Conservation (phyloP, 805 yeast genomes). For the Ogataea salicorniae region DNA sequence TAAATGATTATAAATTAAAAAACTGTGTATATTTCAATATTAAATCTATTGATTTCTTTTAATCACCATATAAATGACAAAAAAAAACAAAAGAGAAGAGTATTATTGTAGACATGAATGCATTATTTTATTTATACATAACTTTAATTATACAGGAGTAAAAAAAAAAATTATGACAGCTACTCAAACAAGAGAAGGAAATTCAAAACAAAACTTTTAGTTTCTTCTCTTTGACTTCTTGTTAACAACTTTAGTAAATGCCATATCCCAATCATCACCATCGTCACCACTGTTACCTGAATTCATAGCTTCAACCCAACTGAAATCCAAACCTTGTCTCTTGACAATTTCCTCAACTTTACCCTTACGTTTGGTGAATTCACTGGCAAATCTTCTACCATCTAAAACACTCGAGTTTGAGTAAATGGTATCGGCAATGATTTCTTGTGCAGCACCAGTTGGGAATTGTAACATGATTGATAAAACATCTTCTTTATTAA, state of each 20-base stretch:
- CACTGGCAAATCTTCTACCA: conserved; percentile 90
- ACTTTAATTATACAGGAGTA: neutral
- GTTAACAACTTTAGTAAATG: conserved; percentile 50
- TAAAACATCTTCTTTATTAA: conserved; percentile 72
- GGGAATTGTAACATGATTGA: conserved; percentile 80
- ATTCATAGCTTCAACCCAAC: conserved; percentile 66
- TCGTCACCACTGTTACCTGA: conserved; percentile 19
- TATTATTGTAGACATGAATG: neutral
- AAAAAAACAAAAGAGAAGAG: too few species aligned
- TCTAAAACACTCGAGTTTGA: conserved; percentile 87
- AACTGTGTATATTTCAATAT: neutral
- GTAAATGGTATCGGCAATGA: conserved; percentile 88
- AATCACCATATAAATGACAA: too few species aligned
- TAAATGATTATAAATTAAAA: neutral
- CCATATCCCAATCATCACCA: conserved; percentile 47
- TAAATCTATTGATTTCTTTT: too few species aligned
- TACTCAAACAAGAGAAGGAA: neutral
- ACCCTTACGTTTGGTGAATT: conserved; percentile 74
- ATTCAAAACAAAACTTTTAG: neutral
- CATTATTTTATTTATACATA: neutral
- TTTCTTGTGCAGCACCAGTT: conserved; percentile 64
- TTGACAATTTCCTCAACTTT: conserved; percentile 59
- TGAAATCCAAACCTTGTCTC: conserved; percentile 36
- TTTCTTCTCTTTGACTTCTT: conserved; percentile 50
- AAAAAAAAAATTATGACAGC: neutral